A percentile compares a stretch with the other conserved stretches of the same genome.
Conservation (phyloP, 2,329 filamentous ascomycete genomes). For the Pseudogymnoascus sp. region DNA sequence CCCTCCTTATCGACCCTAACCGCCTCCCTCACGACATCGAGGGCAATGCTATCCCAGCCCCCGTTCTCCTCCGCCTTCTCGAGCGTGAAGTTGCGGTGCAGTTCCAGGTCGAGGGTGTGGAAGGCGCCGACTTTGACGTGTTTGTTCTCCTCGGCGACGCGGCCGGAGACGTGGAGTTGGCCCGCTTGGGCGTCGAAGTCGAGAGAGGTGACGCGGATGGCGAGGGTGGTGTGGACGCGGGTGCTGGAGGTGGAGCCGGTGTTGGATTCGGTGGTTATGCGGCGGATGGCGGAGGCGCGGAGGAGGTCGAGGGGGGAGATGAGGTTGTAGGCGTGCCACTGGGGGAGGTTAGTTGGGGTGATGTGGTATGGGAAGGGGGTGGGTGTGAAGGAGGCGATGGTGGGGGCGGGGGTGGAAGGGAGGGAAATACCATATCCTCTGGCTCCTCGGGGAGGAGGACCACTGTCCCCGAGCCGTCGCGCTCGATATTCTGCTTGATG, state of each 20-base stretch:
- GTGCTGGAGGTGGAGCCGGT: constrained; percentile 55
- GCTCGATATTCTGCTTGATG: constrained; percentile 59
- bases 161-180: constrained; percentile 60
- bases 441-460: constrained; percentile 64
- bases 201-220: constrained; percentile 55
- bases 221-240: constrained; percentile 56
- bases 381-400: background rate
- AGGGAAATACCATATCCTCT: constrained; percentile 58
- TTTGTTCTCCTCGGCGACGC: constrained; percentile 58
- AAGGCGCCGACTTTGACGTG: constrained; percentile 58
- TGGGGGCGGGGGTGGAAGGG: background rate
- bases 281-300: constrained; percentile 57
- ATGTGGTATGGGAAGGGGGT: constrained; percentile 1
- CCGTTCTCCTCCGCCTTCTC: constrained; percentile 55
- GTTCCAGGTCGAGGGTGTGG: constrained; percentile 74
- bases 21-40: constrained; percentile 69
- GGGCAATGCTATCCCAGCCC: constrained; percentile 85
- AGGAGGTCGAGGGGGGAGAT: constrained; percentile 58
- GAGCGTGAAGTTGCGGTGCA: constrained; percentile 79
- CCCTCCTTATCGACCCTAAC: constrained; percentile 71
- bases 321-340: constrained; percentile 72
- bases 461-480: constrained; percentile 56
- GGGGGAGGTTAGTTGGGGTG: constrained; percentile 11
- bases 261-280: constrained; percentile 49
- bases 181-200: constrained; percentile 63